A percentile compares a stretch with the other conserved stretches of the same genome.
Evolutionary conservation across 305 asterid species (phyloP).

Genomic region (Petunia hybrid): DNA sequence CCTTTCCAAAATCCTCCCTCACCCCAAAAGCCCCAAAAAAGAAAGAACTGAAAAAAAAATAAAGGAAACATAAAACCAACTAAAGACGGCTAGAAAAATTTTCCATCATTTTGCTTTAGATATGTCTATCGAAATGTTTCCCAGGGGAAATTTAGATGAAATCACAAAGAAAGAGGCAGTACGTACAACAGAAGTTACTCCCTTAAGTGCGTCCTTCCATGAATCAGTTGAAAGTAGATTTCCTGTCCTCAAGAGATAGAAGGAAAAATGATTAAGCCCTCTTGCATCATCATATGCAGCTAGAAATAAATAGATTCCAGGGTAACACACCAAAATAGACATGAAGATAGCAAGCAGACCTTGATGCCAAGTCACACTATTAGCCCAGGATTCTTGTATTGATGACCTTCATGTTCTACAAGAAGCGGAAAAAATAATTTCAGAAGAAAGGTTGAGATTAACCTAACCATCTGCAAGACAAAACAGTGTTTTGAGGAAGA

Average conservation of each 20-base stretch:
- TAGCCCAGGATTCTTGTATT: conserved; percentile 79
- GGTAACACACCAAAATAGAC: conserved; percentile 15
- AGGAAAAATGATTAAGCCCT: not conserved
- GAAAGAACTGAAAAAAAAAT: not conserved
- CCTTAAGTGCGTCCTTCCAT: conserved; percentile 84
- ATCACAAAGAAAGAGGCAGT: conserved; percentile 32
- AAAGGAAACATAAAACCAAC: not conserved
- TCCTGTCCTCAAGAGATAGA: not conserved
- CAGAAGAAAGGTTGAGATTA: not conserved
- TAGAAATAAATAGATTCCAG: not conserved
- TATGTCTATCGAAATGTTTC: not conserved
- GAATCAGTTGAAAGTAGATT: conserved; percentile 53
- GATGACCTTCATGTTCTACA: conserved; percentile 80
- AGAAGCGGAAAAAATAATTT: conserved; percentile 11
- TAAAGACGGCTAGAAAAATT: not conserved
- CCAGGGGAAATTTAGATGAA: not conserved
- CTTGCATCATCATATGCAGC: not conserved
- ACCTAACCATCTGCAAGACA: not conserved
- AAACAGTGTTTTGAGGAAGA: too few relatives aligned
- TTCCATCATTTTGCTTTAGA: not conserved
- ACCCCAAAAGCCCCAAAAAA: too few relatives aligned
- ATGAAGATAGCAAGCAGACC: conserved; percentile 53
- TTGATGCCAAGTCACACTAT: conserved; percentile 77
- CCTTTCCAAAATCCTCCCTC: too few relatives aligned
- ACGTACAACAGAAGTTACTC: conserved; percentile 88